Evolutionary conservation across 176 grass and related monocot species (phyloP).

Genomic region (Miscanthus lutarioriparius): DNA sequence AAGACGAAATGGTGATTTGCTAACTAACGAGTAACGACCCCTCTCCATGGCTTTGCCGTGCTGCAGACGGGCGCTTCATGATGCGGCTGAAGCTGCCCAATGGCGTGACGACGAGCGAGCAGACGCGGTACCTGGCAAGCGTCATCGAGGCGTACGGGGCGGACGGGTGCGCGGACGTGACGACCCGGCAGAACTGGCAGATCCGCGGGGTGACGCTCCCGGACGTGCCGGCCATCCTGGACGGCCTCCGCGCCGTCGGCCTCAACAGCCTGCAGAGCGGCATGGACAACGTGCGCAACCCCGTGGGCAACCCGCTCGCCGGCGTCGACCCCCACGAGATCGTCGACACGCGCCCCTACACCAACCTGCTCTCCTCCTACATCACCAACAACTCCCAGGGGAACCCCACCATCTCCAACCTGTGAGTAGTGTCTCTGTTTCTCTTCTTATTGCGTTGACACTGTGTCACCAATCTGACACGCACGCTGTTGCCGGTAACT

Average conservation of each 20-base stretch:
- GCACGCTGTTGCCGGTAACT: neutral
- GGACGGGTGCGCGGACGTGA: slow-evolving; percentile 89
- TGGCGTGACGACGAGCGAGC: slow-evolving; percentile 94
- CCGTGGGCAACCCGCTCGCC: slow-evolving; percentile 93
- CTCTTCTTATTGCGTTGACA: neutral
- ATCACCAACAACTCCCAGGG: slow-evolving; percentile 75
- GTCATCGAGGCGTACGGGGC: slow-evolving; percentile 81
- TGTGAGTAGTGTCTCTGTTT: slow-evolving; percentile 42
- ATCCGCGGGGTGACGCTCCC: slow-evolving; percentile 89
- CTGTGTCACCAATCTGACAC: neutral
- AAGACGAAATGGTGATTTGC: slow-evolving; percentile 13
- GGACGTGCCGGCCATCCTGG: slow-evolving; percentile 77
- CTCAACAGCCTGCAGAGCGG: slow-evolving; percentile 97
- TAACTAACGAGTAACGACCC: neutral
- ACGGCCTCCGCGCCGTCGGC: slow-evolving; percentile 70
- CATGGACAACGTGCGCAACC: slow-evolving; percentile 97
- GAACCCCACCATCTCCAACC: slow-evolving; percentile 70
- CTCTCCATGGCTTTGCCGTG: too few species aligned
- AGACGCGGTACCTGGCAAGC: slow-evolving; percentile 84
- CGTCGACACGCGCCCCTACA: slow-evolving; percentile 87
- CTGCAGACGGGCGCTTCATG: slow-evolving; percentile 92
- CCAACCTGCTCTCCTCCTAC: slow-evolving; percentile 81
- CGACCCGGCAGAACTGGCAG: slow-evolving; percentile 98
- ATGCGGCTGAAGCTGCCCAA: slow-evolving; percentile 97
- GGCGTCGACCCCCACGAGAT: slow-evolving; percentile 89